Base-by-base conservation (phyloP, 2,329 filamentous ascomycete genomes). In the Penicillium brevicompactum region DNA sequence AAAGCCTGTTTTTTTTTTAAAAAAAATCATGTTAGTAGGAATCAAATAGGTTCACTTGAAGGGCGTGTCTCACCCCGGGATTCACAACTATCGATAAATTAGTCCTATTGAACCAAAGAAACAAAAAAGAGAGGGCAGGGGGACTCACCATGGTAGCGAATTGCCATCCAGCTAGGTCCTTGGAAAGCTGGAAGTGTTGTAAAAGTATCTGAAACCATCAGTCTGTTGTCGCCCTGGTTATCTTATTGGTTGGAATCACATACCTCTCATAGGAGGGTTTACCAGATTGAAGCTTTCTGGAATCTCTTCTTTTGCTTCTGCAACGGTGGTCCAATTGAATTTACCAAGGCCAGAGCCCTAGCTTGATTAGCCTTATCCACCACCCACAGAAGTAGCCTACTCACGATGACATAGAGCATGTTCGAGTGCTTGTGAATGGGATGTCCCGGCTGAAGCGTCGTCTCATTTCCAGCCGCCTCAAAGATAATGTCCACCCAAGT, bases 401-500 rank as follows among this genome's bases (percentile, higher is more conserved):
- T 49, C 31, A 53, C 51, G 0, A 53, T 14, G 6, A 53, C 22
- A 43, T 49, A 53, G 8, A 49, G 40, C 22, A 11, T 11, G 13
- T 53, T 53, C 11, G 51, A 53, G 13, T 53, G 51, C 22, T 53
- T 49, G 21, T 53, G 51, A 16, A 49, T 22, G 5, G 51, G 51
- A 49, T 53, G 51, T 30, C 51, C 51, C 8, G 51, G 51, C 14
- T 53, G 51, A 7, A 53, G 22, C 4, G 38, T 44, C 6, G 45
- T 30, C 11, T 13, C 8, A 10, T 18, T n/a, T 1, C 45, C 51
- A 44, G 16, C 4, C 1, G 38, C 13, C 5, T 14, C 18, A 9
- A 53, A 53, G 5, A 53, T 9, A 14, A 49, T 37, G 14, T 53
- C 51, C 27, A 53, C 45, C 51, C 51, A 53, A 10, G 51, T 49